phyloP scores from a whole-genome alignment of 2,329 filamentous ascomycete genomes.

The Sarocladium strictum region DNA sequence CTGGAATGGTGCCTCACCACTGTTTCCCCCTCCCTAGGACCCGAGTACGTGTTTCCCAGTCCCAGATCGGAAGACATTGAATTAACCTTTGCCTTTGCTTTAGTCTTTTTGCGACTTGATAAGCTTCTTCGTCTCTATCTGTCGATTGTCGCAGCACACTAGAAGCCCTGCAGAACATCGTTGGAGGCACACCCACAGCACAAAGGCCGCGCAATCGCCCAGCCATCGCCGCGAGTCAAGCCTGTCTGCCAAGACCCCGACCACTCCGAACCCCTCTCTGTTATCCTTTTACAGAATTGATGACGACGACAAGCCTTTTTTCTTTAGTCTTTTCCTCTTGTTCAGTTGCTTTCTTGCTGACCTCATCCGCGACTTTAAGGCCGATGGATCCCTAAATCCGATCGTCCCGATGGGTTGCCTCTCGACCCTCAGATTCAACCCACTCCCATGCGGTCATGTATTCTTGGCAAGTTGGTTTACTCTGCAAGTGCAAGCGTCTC shows the following conservation, averaged over 20 bases:
- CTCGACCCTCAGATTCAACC: too few relatives aligned
- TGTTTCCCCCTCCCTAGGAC: not conserved
- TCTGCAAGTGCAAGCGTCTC: too few relatives aligned
- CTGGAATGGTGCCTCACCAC: conserved; percentile 3
- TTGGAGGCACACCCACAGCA: not conserved
- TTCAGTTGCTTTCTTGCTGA: too few relatives aligned
- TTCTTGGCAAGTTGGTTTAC: too few relatives aligned
- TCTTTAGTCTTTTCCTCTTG: too few relatives aligned
- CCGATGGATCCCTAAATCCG: not conserved
- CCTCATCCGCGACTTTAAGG: too few relatives aligned
- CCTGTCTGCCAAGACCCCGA: not conserved
- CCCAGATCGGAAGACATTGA: not conserved
- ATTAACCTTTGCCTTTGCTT: not conserved
- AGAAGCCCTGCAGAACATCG: not conserved
- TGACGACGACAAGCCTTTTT: not conserved
- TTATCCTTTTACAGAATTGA: not conserved
- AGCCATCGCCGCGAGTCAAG: not conserved
- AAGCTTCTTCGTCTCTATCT: not conserved
- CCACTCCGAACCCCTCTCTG: too few relatives aligned
- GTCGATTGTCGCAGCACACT: not conserved
- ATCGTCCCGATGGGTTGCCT: not conserved
- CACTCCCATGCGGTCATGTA: too few relatives aligned
- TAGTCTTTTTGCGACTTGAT: not conserved
- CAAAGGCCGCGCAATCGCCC: not conserved
- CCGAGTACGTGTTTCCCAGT: not conserved